Conservation (phyloP, 1,284 basidiomycete species). For the Austropuccinia psidii region DNA sequence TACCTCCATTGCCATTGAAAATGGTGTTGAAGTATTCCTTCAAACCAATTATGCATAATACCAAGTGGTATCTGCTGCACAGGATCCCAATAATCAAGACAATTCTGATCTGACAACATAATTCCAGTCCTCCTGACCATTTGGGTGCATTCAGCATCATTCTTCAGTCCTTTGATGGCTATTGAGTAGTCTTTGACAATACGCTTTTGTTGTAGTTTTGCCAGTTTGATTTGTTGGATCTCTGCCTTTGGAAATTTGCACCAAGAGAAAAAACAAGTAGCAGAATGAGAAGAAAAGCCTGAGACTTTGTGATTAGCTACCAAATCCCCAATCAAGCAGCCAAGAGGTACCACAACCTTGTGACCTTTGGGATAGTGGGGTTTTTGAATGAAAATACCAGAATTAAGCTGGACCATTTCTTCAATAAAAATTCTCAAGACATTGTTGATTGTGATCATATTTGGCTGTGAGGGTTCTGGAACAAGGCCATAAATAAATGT, state of each 20-base stretch:
- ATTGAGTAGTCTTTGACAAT: too few species aligned
- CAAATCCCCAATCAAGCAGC: background rate
- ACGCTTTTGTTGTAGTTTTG: too few species aligned
- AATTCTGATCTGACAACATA: too few species aligned
- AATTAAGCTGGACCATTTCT: background rate
- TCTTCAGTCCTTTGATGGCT: too few species aligned
- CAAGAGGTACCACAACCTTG: background rate
- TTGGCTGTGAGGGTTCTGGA: background rate
- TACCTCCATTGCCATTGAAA: too few species aligned
- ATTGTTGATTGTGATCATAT: constrained; percentile 4
- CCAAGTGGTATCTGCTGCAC: too few species aligned
- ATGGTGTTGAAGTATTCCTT: too few species aligned
- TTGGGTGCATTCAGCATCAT: too few species aligned
- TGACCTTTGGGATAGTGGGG: background rate
- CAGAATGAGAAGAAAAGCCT: background rate
- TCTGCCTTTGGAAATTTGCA: background rate
- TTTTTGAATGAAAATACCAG: background rate
- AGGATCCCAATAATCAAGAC: too few species aligned
- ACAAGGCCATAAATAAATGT: background rate
- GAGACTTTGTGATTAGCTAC: constrained; percentile 1
- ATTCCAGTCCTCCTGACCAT: too few species aligned
- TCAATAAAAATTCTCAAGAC: background rate
- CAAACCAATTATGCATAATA: too few species aligned
- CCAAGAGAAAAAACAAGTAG: background rate
- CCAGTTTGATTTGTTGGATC: too few species aligned